These are phyloP conservation scores for Exserohilum turcica DNA, from an alignment of 2,329 filamentous ascomycete genomes.

Conservation along the genomic window DNA sequence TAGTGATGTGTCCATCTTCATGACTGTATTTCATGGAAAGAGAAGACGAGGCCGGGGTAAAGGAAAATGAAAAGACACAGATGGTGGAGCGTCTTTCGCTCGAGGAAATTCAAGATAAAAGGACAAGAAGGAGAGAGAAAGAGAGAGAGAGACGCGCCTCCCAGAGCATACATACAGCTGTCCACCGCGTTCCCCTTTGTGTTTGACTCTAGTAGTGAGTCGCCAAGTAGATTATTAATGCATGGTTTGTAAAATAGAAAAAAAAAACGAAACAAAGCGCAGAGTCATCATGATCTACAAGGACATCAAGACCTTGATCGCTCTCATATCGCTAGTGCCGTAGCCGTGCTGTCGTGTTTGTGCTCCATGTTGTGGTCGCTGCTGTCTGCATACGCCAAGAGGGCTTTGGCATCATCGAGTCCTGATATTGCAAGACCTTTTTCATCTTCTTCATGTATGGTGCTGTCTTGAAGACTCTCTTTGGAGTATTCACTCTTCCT, in stretches of 20 bases:
- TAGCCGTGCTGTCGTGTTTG: constrained; percentile 12
- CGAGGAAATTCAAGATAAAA: too few relatives aligned
- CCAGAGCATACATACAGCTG: not conserved
- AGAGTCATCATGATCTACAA: not conserved
- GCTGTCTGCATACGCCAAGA: constrained; percentile 42
- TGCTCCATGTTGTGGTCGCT: constrained; percentile 16
- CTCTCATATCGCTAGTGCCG: constrained; percentile 9
- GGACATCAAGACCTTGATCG: too few relatives aligned
- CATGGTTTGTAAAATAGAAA: not conserved
- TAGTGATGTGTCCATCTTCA: not conserved
- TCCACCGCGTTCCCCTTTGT: not conserved
- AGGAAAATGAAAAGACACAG: not conserved
- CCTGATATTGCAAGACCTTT: constrained; percentile 47
- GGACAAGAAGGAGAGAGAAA: too few relatives aligned
- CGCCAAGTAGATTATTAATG: constrained; percentile 2
- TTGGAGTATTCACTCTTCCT: constrained; percentile 41
- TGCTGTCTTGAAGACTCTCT: constrained; percentile 42
- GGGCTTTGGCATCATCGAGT: constrained; percentile 43
- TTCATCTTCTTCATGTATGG: constrained; percentile 48
- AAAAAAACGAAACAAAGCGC: not conserved
- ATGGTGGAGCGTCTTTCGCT: not conserved
- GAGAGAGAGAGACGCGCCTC: not conserved
- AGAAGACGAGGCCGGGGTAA: not conserved
- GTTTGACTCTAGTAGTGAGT: not conserved
- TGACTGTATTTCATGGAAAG: not conserved